Conservation (phyloP, 805 yeast species). For the Pichia kluyveri region DNA sequence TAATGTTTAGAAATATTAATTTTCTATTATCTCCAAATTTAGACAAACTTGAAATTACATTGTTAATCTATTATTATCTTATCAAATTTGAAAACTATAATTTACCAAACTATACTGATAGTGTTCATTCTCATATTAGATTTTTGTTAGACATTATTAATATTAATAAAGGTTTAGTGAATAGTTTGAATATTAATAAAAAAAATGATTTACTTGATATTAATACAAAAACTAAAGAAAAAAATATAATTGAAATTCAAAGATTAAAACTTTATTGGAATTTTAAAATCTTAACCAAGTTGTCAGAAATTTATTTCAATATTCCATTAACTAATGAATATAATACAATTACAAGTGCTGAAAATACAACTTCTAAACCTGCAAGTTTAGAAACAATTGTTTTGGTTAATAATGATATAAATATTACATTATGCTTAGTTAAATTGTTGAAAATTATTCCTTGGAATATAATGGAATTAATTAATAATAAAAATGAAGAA, state of each 20-base stretch:
- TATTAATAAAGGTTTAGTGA: conserved; percentile 29
- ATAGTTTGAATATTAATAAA: conserved; percentile 35
- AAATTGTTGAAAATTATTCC: conserved; percentile 27
- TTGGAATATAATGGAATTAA: conserved; percentile 17
- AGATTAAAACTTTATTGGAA: conserved; percentile 38
- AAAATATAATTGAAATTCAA: conserved; percentile 19
- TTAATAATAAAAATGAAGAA: conserved; percentile 10
- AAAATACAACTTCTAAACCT: conserved; percentile 19
- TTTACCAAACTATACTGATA: conserved; percentile 8
- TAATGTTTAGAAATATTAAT: conserved; percentile 39
- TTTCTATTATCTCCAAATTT: conserved; percentile 35
- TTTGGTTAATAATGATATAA: conserved; percentile 27
- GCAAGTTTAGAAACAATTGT: conserved; percentile 27
- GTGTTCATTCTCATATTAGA: conserved; percentile 23
- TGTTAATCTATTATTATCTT: conserved; percentile 40
- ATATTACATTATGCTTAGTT: conserved; percentile 25
- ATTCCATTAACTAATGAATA: conserved; percentile 6
- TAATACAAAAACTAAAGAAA: conserved; percentile 2
- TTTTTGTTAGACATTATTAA: conserved; percentile 39
- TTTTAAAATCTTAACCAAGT: conserved; percentile 26
- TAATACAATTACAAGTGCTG: background rate
- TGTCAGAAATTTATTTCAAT: conserved; percentile 23
- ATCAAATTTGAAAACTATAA: conserved; percentile 28
- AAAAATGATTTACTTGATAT: conserved; percentile 5
- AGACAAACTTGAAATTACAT: conserved; percentile 40